Percentiles rank a stretch among this genome's conserved stretches.
phyloP scores from a whole-genome alignment of 495 filamentous ascomycete genomes.

The Eremomyces bilateralis region DNA sequence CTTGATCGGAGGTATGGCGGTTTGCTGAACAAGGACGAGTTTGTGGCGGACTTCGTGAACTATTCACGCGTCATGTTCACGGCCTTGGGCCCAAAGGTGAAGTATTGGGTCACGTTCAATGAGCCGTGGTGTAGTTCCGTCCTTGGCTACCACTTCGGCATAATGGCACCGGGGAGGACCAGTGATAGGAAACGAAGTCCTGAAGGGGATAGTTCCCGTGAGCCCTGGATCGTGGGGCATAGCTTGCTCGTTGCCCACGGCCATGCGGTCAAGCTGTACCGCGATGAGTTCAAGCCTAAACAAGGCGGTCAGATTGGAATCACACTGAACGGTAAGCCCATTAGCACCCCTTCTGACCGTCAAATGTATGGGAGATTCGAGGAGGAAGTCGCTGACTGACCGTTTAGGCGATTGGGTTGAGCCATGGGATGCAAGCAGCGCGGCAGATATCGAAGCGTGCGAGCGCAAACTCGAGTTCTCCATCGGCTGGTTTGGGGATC shows the following conservation, averaged over 20 bases:
- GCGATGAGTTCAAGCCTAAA: constrained; percentile 22
- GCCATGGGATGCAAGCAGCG: constrained; percentile 14
- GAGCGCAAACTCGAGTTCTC: constrained; percentile 12
- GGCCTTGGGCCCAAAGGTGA: constrained; percentile 22
- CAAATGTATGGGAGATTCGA: constrained; percentile 22
- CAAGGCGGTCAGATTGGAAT: constrained; percentile 32
- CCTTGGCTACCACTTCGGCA: constrained; percentile 34
- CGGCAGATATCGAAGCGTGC: constrained; percentile 15
- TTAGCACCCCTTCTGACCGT: constrained; percentile 7
- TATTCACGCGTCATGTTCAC: constrained; percentile 23
- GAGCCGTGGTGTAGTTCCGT: constrained; percentile 23
- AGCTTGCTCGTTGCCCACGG: constrained; percentile 36
- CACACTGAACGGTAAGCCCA: constrained; percentile 29
- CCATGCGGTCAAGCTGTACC: constrained; percentile 22
- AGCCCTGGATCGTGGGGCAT: constrained; percentile 40
- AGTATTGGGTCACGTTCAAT: constrained; percentile 21
- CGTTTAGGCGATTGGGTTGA: too few species aligned
- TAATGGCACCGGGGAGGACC: constrained; percentile 37
- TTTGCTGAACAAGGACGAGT: constrained; percentile 17
- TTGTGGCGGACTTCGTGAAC: constrained; percentile 23
- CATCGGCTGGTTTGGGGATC: constrained; percentile 13
- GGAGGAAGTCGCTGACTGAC: too few species aligned
- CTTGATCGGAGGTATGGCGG: constrained; percentile 24
- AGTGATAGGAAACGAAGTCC: constrained; percentile 32
- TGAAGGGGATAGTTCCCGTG: constrained; percentile 32